A percentile compares a stretch with the other conserved stretches of the same genome.
phyloP scores from a whole-genome alignment of 2,329 filamentous ascomycete genomes.

The Aplosporella prunicola region DNA sequence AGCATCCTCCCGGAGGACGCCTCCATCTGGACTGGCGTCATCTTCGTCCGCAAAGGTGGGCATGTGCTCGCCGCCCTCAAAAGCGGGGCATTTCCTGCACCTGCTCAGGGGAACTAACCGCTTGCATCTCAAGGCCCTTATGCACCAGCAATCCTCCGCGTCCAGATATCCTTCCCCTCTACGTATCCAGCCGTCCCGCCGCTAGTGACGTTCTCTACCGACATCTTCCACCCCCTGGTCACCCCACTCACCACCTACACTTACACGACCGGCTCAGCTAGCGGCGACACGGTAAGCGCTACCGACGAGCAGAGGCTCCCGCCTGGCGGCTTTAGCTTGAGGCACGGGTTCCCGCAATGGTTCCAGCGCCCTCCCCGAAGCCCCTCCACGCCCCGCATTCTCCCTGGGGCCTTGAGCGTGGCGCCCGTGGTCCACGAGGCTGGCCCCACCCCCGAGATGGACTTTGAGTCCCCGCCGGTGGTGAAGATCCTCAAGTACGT shows the following conservation, averaged over 20 bases:
- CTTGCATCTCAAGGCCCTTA: slow-evolving; percentile 61
- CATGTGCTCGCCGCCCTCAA: slow-evolving; percentile 6
- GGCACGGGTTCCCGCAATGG: slow-evolving; percentile 87
- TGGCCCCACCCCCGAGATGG: slow-evolving; percentile 11
- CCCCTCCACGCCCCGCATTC: slow-evolving; percentile 9
- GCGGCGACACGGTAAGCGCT: slow-evolving; percentile 69
- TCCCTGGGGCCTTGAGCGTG: slow-evolving; percentile 1
- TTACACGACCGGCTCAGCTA: slow-evolving; percentile 66
- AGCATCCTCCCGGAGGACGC: slow-evolving; percentile 73
- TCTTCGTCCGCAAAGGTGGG: slow-evolving; percentile 81
- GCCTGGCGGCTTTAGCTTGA: slow-evolving; percentile 80
- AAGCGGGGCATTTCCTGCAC: slow-evolving; percentile 3
- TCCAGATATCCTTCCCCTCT: slow-evolving; percentile 79
- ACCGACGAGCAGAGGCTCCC: slow-evolving; percentile 74
- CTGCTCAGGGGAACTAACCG: slow-evolving; percentile 6
- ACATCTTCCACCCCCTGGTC: slow-evolving; percentile 90
- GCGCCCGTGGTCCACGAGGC: too few relatives aligned
- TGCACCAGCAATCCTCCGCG: slow-evolving; percentile 74
- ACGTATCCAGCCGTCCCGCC: slow-evolving; percentile 73
- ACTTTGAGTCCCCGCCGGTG: slow-evolving; percentile 16
- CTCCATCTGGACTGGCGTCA: slow-evolving; percentile 76
- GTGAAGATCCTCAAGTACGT: slow-evolving; percentile 69
- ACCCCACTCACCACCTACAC: slow-evolving; percentile 91
- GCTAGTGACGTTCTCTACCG: slow-evolving; percentile 77
- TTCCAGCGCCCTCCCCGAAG: slow-evolving; percentile 46